Conservation (phyloP, 1,284 basidiomycete species). For the Tilletia walkeri region DNA sequence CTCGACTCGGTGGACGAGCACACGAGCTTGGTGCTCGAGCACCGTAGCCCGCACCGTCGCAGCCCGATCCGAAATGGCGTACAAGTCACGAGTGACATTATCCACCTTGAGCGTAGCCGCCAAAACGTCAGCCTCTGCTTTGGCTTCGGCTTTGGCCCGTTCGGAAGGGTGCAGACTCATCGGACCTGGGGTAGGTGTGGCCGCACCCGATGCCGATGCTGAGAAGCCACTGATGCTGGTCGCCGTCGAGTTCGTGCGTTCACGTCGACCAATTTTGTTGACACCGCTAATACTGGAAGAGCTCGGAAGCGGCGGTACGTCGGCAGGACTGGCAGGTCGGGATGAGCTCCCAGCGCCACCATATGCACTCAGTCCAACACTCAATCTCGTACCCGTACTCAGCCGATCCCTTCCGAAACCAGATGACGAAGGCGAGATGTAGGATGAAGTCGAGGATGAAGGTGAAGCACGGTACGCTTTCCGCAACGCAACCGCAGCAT, state of each 20-base stretch:
- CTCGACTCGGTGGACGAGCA: slow-evolving; percentile 35
- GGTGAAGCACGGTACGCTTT: slow-evolving; percentile 28
- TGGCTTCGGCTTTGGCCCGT: slow-evolving; percentile 25
- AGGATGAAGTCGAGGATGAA: background rate
- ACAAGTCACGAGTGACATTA: slow-evolving; percentile 35
- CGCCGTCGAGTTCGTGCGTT: background rate
- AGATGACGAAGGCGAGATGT: background rate
- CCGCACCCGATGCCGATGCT: slow-evolving; percentile 2
- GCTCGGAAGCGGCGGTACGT: slow-evolving; percentile 7
- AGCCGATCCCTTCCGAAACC: background rate
- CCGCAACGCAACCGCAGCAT: slow-evolving; percentile 43
- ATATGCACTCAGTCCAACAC: background rate
- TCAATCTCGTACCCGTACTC: slow-evolving; percentile 11
- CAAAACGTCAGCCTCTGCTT: slow-evolving; percentile 36
- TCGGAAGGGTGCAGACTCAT: slow-evolving; percentile 19
- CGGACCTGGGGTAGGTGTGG: slow-evolving; percentile 15
- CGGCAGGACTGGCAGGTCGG: slow-evolving; percentile 2
- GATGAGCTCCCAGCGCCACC: background rate
- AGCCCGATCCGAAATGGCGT: slow-evolving; percentile 33
- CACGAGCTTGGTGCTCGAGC: slow-evolving; percentile 42
- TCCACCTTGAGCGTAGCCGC: slow-evolving; percentile 38
- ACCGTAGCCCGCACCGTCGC: slow-evolving; percentile 30
- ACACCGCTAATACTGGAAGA: background rate
- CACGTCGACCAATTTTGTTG: background rate
- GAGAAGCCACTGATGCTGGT: background rate